Percentiles rank a stretch among this genome's conserved stretches.
Conservation (phyloP, 2,329 filamentous ascomycete species). For the Colletotrichum lindemuthianum region DNA sequence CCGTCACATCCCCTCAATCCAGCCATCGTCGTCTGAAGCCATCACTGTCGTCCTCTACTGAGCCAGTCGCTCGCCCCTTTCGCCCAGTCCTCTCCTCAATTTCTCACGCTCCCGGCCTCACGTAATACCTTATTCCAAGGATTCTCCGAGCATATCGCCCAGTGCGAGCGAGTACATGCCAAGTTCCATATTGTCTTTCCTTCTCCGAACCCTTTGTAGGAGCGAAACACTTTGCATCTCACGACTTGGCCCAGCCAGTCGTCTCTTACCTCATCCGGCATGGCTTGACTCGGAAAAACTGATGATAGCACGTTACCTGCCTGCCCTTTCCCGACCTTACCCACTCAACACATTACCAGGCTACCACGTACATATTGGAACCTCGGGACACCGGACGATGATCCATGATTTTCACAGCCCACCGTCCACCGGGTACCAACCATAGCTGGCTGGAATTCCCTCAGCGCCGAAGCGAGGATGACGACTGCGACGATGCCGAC, state of each 20-base stretch:
- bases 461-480: conserved; percentile 7
- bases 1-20: background rate
- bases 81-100: conserved; percentile 13
- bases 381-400: conserved; percentile 27
- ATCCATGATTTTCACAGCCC: conserved; percentile 31
- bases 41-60: conserved; percentile 3
- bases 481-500: background rate
- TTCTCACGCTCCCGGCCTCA: conserved; percentile 18
- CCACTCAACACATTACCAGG: too few relatives aligned
- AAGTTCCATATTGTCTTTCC: too few relatives aligned
- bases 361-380: background rate
- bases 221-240: conserved; percentile 31
- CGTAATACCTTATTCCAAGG: background rate
- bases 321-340: too few relatives aligned
- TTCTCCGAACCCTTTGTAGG: background rate
- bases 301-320: conserved; percentile 27
- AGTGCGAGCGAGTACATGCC: too few relatives aligned
- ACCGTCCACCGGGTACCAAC: background rate
- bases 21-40: conserved; percentile 16
- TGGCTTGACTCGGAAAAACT: conserved; percentile 33
- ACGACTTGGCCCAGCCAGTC: conserved; percentile 21
- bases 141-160: too few relatives aligned
- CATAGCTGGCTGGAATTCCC: conserved; percentile 3
- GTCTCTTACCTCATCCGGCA: conserved; percentile 24
- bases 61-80: conserved; percentile 9